A percentile compares a stretch with the other conserved stretches of the same genome.
Evolutionary conservation across 495 filamentous ascomycete species (phyloP).

Genomic region (Podospora tetraspora): DNA sequence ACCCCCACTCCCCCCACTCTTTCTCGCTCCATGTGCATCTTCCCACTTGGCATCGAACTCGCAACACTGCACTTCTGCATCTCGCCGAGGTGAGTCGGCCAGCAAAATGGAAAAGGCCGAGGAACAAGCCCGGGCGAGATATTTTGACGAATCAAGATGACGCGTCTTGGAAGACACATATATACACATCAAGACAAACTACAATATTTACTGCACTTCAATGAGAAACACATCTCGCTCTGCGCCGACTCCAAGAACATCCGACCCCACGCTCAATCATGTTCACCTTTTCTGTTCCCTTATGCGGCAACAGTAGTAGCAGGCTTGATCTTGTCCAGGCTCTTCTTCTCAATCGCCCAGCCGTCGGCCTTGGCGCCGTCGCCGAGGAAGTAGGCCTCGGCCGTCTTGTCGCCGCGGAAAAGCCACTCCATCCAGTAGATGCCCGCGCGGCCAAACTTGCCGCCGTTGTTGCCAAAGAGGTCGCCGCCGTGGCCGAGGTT

Average conservation of each 20-base stretch:
- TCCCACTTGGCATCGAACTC: too few species aligned
- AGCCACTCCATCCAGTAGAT: conserved; percentile 10
- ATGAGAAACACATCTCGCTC: neutral
- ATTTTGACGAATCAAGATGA: too few species aligned
- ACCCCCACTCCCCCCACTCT: too few species aligned
- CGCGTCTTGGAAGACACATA: neutral
- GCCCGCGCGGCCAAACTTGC: conserved; percentile 11
- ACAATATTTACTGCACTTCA: neutral
- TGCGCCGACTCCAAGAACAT: neutral
- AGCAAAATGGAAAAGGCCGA: too few species aligned
- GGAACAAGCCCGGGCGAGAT: too few species aligned
- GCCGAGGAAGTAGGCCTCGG: conserved; percentile 6
- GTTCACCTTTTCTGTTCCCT: neutral
- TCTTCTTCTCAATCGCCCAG: conserved; percentile 10
- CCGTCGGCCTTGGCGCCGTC: conserved; percentile 13
- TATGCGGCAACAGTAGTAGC: neutral
- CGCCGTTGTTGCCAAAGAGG: conserved; percentile 10
- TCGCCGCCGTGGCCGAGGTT: conserved; percentile 13
- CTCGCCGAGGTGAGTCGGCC: too few species aligned
- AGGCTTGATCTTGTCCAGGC: conserved; percentile 9
- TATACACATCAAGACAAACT: neutral
- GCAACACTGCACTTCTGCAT: too few species aligned
- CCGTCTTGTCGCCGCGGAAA: conserved; percentile 10
- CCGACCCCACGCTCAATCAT: neutral
- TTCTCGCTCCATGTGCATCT: too few species aligned